Evolutionary conservation across 2,329 filamentous ascomycete genomes (phyloP), one percentile per base, ranked within the genome.

Genomic region (Talaromyces islandicus): DNA sequence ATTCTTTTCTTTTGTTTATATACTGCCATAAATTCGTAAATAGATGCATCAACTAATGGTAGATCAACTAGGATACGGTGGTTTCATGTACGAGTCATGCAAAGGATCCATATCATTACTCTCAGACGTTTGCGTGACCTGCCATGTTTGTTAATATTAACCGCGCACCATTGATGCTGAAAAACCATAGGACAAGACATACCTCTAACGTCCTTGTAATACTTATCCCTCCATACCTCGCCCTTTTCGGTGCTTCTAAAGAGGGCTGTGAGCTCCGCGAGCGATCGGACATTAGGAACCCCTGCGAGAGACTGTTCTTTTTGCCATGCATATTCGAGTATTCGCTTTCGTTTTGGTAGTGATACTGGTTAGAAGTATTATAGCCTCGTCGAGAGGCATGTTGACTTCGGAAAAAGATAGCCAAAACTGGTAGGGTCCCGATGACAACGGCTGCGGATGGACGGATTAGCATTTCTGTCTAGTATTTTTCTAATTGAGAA

Each of bases 401-500:
- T 43, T 29, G 59, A 9, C 59, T 35, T 21, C 56, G 51, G 25
- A 58, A 61, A 35, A 61, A 58, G 5, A 61, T 61, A 56, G 57
- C 66, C 63, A 30, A 68, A 50, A 32, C 64, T 63, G 43, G 66
- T 54, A 53, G 60, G 55, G 54, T 65, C 21, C 65, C 66, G 32
- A 66, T 67, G 29, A 68, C 64, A 14, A 68, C 65, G 7, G 66
- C 66, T 68, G 54, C 3, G 25, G 2, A 46, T 6, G n/a, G 12
- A 46, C 48, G 35, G 32, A 52, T 27, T 19, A 7, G 32, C 14
- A 17, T 3, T 46, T 54, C 11, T 17, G 29, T 19, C 17, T 2
- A 1, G 4, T 19, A 12, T 9, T 46, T n/a, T 25, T n/a, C 11
- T 17, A 55, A 12, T 50, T 41, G 21, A 58, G 12, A 2, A 17